Conservation (phyloP, 768 basidiomycete species). For the Auriculariales sp. region DNA sequence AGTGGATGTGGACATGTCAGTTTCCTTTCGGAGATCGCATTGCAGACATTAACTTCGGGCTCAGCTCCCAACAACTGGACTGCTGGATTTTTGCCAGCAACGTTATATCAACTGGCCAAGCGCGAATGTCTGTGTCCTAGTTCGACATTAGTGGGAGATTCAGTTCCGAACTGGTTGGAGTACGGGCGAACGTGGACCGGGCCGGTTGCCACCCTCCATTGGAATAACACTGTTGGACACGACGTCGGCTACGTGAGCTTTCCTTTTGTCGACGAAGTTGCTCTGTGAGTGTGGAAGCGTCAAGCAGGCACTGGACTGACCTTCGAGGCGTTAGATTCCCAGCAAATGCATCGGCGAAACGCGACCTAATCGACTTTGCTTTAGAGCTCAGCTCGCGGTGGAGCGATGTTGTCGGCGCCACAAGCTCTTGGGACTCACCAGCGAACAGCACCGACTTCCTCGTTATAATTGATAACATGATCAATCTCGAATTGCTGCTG, state of each 20-base stretch:
- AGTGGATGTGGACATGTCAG: constrained; percentile 23
- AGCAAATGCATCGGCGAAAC: constrained; percentile 37
- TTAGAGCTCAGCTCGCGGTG: constrained; percentile 41
- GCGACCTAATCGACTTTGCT: constrained; percentile 44
- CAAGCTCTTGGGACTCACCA: background rate
- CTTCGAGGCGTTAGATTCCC: constrained; percentile 30
- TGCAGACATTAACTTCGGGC: too few species aligned
- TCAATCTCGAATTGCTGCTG: constrained; percentile 40
- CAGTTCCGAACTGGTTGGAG: constrained; percentile 37
- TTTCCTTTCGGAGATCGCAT: too few species aligned
- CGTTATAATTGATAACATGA: constrained; percentile 71
- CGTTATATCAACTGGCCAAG: constrained; percentile 42
- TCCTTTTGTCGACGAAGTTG: constrained; percentile 48
- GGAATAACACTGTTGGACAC: constrained; percentile 37
- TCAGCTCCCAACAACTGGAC: constrained; percentile 54
- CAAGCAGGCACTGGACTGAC: background rate
- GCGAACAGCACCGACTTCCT: background rate
- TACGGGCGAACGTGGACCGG: constrained; percentile 37
- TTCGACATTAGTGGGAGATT: constrained; percentile 21
- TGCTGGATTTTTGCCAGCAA: constrained; percentile 51
- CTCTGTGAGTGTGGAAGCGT: constrained; percentile 27
- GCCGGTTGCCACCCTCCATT: constrained; percentile 35
- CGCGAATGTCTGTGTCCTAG: constrained; percentile 33
- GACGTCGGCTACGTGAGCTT: constrained; percentile 62
- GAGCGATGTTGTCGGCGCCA: constrained; percentile 34